phyloP scores from a whole-genome alignment of 2,329 filamentous ascomycete species.

The Colletotrichum phormii region DNA sequence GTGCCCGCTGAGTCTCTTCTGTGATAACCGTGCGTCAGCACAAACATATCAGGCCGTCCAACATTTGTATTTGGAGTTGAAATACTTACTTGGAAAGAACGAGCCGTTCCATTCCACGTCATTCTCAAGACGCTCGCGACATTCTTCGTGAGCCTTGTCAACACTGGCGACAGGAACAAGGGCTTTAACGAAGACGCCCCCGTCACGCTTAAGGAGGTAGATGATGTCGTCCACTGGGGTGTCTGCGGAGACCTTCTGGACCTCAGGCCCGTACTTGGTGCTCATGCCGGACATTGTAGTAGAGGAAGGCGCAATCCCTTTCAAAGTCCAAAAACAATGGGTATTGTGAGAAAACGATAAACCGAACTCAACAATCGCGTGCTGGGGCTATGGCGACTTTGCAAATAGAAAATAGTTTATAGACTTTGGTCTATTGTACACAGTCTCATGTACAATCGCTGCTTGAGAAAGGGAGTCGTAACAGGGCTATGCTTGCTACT shows the following conservation, averaged over 20 bases:
- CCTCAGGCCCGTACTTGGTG: constrained; percentile 17
- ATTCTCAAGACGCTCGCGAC: constrained; percentile 24
- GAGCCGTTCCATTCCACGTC: constrained; percentile 31
- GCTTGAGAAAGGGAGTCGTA: neutral
- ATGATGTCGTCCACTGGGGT: constrained; percentile 20
- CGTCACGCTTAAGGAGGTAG: constrained; percentile 28
- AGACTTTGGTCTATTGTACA: neutral
- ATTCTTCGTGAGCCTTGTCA: constrained; percentile 19
- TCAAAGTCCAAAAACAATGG: neutral
- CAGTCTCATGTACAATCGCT: neutral
- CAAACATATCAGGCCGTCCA: neutral
- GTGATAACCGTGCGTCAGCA: neutral
- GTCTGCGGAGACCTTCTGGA: constrained; percentile 14
- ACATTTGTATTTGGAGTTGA: neutral
- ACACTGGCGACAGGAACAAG: constrained; percentile 13
- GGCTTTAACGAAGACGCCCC: constrained; percentile 22
- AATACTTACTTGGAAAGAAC: constrained; percentile 24
- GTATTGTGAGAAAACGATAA: neutral
- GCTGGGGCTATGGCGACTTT: neutral
- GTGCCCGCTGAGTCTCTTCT: constrained; percentile 32
- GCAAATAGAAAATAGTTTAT: neutral
- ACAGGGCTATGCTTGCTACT: neutral
- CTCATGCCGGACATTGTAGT: neutral
- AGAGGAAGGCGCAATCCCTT: too few relatives aligned
- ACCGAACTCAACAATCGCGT: neutral